These are phyloP conservation scores for Talaromyces nanjingensis DNA, from an alignment of 495 filamentous ascomycete species.

Conservation along the genomic window DNA sequence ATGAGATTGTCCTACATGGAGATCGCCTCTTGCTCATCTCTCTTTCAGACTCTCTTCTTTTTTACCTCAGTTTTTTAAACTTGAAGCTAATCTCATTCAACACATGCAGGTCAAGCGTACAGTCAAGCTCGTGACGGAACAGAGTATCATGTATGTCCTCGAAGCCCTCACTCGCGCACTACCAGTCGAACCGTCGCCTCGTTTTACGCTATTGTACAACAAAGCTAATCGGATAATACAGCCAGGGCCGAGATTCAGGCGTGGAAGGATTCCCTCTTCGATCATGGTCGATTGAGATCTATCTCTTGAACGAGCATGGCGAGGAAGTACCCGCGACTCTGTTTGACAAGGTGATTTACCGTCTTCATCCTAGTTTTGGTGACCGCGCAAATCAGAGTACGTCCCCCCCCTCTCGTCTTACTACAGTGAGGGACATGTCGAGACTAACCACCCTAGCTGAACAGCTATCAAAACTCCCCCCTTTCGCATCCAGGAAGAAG, in stretches of 20 bases:
- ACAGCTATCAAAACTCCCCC: slow-evolving; percentile 74
- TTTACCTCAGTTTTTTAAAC: neutral
- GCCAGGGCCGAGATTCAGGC: slow-evolving; percentile 58
- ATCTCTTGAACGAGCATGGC: slow-evolving; percentile 52
- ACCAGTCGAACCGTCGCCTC: neutral
- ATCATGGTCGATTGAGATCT: slow-evolving; percentile 56
- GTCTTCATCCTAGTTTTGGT: slow-evolving; percentile 87
- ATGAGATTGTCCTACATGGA: neutral
- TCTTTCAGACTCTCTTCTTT: neutral
- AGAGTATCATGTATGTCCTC: slow-evolving; percentile 71
- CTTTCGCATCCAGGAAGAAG: slow-evolving; percentile 85
- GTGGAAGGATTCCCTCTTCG: slow-evolving; percentile 90
- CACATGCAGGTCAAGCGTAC: slow-evolving; percentile 66
- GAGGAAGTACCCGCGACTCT: slow-evolving; percentile 66
- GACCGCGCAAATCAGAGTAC: slow-evolving; percentile 71
- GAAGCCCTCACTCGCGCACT: neutral
- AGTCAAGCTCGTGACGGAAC: slow-evolving; percentile 87
- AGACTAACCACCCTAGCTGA: neutral
- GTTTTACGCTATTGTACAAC: neutral
- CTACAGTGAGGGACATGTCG: neutral
- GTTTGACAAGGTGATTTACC: slow-evolving; percentile 89
- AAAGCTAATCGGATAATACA: slow-evolving; percentile 15
- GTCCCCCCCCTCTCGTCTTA: slow-evolving; percentile 20
- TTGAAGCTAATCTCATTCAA: neutral
- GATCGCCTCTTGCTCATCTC: neutral